Evolutionary conservation across 768 basidiomycete genomes (phyloP).

Genomic region (Kwoniella botswanensis): DNA sequence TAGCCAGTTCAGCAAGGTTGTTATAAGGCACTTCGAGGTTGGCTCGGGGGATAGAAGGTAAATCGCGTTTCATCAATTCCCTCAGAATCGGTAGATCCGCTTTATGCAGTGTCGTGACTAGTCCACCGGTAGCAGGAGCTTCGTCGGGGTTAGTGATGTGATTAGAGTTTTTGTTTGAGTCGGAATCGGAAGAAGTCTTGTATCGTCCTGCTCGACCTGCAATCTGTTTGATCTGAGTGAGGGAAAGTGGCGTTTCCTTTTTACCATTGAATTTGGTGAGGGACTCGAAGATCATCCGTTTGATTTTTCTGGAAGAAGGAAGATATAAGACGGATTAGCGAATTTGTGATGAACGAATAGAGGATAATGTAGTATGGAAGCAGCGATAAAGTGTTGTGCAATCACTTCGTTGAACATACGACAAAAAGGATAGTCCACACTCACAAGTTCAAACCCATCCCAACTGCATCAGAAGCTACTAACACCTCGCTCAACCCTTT

Average conservation of each 20-base stretch:
- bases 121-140: slow-evolving; percentile 63
- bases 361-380: too few species aligned
- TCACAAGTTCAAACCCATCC: slow-evolving; percentile 96
- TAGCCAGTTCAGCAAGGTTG: slow-evolving; percentile 45
- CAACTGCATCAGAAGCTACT: slow-evolving; percentile 91
- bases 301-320: slow-evolving; percentile 74
- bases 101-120: slow-evolving; percentile 72
- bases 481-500: slow-evolving; percentile 84
- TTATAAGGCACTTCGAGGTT: slow-evolving; percentile 59
- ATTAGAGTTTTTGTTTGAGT: slow-evolving; percentile 14
- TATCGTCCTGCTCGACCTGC: slow-evolving; percentile 92
- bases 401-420: too few species aligned
- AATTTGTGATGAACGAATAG: neutral
- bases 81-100: slow-evolving; percentile 69
- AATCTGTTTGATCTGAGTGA: slow-evolving; percentile 88
- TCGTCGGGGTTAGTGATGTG: slow-evolving; percentile 26
- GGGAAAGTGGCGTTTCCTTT: slow-evolving; percentile 63
- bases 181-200: slow-evolving; percentile 40
- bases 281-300: slow-evolving; percentile 77
- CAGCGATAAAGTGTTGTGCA: neutral
- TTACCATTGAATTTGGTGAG: slow-evolving; percentile 71
- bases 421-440: slow-evolving; percentile 18
- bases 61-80: slow-evolving; percentile 64
- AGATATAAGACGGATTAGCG: neutral
- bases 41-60: slow-evolving; percentile 65